These are phyloP conservation scores for Fusarium sp. DNA, from an alignment of 2,329 filamentous ascomycete genomes.

Conservation along the genomic window DNA sequence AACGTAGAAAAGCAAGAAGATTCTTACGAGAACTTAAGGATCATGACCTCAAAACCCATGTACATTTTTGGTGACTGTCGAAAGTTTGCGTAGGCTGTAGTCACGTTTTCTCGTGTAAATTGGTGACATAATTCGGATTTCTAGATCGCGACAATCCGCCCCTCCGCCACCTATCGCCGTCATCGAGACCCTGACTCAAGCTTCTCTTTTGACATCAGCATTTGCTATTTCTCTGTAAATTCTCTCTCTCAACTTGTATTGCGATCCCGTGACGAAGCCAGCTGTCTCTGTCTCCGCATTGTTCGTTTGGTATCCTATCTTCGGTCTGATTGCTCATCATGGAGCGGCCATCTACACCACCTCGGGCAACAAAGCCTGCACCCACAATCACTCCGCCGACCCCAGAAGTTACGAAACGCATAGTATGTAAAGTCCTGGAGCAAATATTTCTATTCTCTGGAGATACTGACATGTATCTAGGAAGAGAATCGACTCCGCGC, in stretches of 20 bases:
- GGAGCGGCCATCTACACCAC: conserved; percentile 59
- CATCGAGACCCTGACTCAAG: not conserved
- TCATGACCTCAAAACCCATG: not conserved
- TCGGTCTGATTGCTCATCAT: conserved; percentile 43
- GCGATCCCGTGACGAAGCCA: not conserved
- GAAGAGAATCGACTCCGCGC: conserved; percentile 89
- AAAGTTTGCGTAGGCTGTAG: not conserved
- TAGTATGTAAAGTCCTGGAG: conserved; percentile 51
- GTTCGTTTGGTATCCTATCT: not conserved
- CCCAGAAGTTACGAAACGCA: conserved; percentile 62
- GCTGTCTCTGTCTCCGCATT: not conserved
- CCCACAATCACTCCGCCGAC: conserved; percentile 57
- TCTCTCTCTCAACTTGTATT: not conserved
- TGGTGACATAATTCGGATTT: conserved; percentile 38
- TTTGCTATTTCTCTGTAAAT: not conserved
- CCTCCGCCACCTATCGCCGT: conserved; percentile 39
- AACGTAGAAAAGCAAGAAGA: not conserved
- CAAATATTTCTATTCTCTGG: fast-evolving
- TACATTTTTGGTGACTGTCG: not conserved
- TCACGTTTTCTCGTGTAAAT: conserved; percentile 46
- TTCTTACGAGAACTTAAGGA: not conserved
- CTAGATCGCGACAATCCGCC: conserved; percentile 38
- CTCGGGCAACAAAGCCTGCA: conserved; percentile 44
- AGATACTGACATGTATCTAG: conserved; percentile 51
- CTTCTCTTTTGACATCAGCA: not conserved